Evolutionary conservation across 768 basidiomycete genomes (phyloP), one percentile per base, ranked within the genome.

Genomic region (Asterophora parasitica): DNA sequence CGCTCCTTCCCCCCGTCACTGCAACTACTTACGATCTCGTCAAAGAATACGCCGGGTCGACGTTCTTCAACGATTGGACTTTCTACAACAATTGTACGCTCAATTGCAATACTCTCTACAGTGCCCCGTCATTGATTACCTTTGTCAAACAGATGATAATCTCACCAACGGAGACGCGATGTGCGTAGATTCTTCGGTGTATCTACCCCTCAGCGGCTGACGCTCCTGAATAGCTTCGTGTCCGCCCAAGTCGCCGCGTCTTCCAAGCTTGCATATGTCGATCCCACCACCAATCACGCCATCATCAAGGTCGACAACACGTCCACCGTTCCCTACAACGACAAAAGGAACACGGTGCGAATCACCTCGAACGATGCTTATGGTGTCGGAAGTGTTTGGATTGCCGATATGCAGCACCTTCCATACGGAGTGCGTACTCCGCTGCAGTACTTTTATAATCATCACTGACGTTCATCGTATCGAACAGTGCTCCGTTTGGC

Each of bases 251-350:
- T 66, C 11, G 82, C 77, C 3, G 59, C 66, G 28, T 65, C 74
- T 5, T 64, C 73, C 31, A 63, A 76, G 48, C 77, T 88, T 30
- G 76, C 83, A 1, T 86, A 74, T 56, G 74, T 86, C 35, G 82
- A 89, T 53, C 20, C 72, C 7, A 53, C 68, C 13, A 83, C 85
- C 3, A 83, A 81, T 11, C 83, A 84, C 51, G 87, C 86, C 1
- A 79, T 90, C 57, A 83, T 90, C 59, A 78, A 76, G 57, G 85
- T 89, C 10, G 88, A 89, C 66, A 88, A 88, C 60, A 78, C 74
- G 23, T 71, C 82, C 1, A 69, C 58, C 1, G 75, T 86, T 13
- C 61, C 55, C 1, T 72, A 57, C 53, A 74, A 76, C 52, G 52
- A 81, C 33, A 85, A 86, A 59, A 74, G 87, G 52, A 83, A 85